Evolutionary conservation across 805 yeast species (phyloP), one percentile per base, ranked within the genome.

Genomic region (Kodamaea laetipori): DNA sequence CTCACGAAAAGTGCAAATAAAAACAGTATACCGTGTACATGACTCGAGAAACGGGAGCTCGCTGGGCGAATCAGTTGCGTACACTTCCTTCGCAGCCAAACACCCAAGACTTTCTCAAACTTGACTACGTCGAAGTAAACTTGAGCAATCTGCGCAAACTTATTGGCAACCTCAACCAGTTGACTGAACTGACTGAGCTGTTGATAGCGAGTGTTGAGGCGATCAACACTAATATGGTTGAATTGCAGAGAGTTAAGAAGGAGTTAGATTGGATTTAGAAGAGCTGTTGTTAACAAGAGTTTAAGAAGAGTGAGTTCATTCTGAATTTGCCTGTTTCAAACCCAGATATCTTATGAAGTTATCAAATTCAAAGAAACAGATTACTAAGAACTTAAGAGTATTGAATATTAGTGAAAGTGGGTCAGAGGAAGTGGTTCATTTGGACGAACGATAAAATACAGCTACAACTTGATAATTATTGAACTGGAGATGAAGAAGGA

Each of bases 41-140:
- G 34, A 30, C 34, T 13, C 34, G 34, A 13, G 34, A 30, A 17
- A 30, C 34, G 19, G 17, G 34, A 4, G 19, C 37, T 15, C 37
- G 23, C 31, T 64, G 69, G 64, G 48, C 63, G 12, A 48, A 53
- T 21, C 45, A 55, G 21, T 44, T 67, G 16, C 52, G 72, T 9
- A 63, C 61, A 1, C 58, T 67, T n/a, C 71, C 72, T 2, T 59
- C 69, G 4, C 56, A 57, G 27, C 62, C 70, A 2, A 48, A 55
- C 11, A 47, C 56, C 17, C 60, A 66, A 32, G 73, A 67, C 45
- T 53, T 57, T 33, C 54, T 67, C 37, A 65, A 64, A 38, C 48
- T 58, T 4, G 73, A 67, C 27, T 67, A 66, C 45, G 57, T 67
- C 15, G 71, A 66, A n/a, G 62, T 59, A 32, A 67, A 67, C 44